Conservation (phyloP, 495 filamentous ascomycete genomes). For the Xylaria curta region DNA sequence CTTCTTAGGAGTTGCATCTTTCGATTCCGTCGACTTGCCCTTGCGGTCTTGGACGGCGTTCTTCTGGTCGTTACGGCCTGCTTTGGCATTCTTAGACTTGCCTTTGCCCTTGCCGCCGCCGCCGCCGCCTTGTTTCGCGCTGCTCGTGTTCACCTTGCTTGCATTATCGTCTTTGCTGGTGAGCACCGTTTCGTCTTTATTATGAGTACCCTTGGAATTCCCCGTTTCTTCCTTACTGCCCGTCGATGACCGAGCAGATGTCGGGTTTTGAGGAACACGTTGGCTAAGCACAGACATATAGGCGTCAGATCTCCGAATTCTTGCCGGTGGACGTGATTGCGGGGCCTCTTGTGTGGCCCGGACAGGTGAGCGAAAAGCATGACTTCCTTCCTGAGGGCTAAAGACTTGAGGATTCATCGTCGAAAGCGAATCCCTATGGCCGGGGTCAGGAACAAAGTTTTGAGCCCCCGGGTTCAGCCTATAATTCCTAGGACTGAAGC, state of each 20-base stretch:
- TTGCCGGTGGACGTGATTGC: not conserved
- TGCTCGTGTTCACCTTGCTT: not conserved
- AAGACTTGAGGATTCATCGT: not conserved
- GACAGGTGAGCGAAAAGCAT: not conserved
- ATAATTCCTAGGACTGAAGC: not conserved
- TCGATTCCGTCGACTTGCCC: not conserved
- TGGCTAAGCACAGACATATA: not conserved
- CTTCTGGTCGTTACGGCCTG: not conserved
- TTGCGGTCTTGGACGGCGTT: not conserved
- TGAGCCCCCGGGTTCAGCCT: constrained; percentile 9
- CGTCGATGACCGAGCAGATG: not conserved
- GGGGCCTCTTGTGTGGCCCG: not conserved
- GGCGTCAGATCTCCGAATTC: not conserved
- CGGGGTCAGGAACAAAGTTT: not conserved
- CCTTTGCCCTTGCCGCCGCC: constrained; percentile 17
- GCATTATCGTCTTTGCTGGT: not conserved
- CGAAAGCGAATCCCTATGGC: no score
- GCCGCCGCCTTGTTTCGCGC: constrained; percentile 1
- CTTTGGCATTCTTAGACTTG: constrained; percentile 17
- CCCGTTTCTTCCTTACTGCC: not conserved
- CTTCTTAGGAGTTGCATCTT: not conserved
- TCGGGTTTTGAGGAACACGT: not conserved
- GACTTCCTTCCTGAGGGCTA: not conserved
- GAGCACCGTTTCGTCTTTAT: not conserved
- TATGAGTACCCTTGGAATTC: not conserved